phyloP scores from a whole-genome alignment of 441 rosid species.

The Eutrema salsugineum region DNA sequence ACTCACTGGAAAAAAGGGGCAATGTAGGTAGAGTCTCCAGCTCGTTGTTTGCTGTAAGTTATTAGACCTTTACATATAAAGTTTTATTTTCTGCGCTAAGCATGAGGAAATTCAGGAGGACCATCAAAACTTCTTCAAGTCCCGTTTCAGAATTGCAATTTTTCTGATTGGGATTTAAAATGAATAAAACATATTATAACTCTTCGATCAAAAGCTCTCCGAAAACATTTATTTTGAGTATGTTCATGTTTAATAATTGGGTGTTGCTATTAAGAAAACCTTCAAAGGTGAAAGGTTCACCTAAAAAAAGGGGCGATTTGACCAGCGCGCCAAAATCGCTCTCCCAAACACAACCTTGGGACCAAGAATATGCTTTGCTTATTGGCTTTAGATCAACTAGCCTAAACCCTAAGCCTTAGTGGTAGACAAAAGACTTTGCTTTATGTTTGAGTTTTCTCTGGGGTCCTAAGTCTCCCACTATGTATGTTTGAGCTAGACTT shows the following conservation, averaged over 20 bases:
- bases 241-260: conserved; percentile 11
- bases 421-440: conserved; percentile 6
- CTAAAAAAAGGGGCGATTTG: background rate
- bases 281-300: background rate
- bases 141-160: conserved; percentile 21
- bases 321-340: background rate
- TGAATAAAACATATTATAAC: background rate
- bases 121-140: conserved; percentile 11
- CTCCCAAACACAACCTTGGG: background rate
- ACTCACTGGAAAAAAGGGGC: background rate
- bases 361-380: background rate
- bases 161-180: conserved; percentile 13
- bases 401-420: background rate
- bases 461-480: conserved; percentile 17
- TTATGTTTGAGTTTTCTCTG: background rate
- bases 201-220: background rate
- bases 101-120: background rate
- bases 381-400: background rate
- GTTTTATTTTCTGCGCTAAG: conserved; percentile 4
- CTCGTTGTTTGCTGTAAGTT: conserved; percentile 25
- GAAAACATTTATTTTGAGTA: background rate
- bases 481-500: conserved; percentile 1
- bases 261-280: conserved; percentile 4
- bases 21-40: conserved; percentile 15
- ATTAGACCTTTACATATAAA: background rate